Evolutionary conservation across 2,329 filamentous ascomycete species (phyloP).

Genomic region (Talaromyces sp.): DNA sequence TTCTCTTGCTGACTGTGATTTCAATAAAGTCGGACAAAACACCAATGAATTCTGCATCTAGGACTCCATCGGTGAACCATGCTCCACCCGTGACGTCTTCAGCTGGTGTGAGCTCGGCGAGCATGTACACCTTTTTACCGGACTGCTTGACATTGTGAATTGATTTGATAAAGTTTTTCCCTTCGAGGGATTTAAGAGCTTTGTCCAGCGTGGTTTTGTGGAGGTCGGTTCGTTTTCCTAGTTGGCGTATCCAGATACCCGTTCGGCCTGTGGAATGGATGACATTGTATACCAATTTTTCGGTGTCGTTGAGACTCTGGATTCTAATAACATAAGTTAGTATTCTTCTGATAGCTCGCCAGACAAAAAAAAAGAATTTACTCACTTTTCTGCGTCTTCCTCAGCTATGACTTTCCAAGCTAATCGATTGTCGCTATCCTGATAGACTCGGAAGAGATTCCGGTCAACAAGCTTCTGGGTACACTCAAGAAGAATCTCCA

Average conservation of each 20-base stretch:
- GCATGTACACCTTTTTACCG: constrained; percentile 93
- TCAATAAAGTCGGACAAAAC: constrained; percentile 68
- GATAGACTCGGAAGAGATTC: constrained; percentile 43
- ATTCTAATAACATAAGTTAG: constrained; percentile 26
- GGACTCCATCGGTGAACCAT: constrained; percentile 87
- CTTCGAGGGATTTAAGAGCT: constrained; percentile 76
- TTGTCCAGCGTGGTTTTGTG: constrained; percentile 78
- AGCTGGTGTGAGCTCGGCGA: constrained; percentile 73
- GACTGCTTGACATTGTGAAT: constrained; percentile 91
- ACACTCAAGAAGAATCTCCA: constrained; percentile 40
- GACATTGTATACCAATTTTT: constrained; percentile 79
- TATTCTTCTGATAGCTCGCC: too few species aligned
- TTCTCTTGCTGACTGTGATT: constrained; percentile 64
- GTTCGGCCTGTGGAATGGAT: constrained; percentile 81
- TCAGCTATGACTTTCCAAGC: constrained; percentile 46
- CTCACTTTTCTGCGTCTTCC: constrained; percentile 47
- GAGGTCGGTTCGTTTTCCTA: constrained; percentile 73
- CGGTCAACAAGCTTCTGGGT: constrained; percentile 43
- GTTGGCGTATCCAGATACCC: constrained; percentile 85
- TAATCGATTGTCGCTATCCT: constrained; percentile 39
- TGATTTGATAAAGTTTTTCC: constrained; percentile 74
- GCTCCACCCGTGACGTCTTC: constrained; percentile 89
- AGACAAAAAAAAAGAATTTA: neutral
- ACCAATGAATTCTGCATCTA: constrained; percentile 84
- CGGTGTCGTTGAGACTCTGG: constrained; percentile 55